Conservation (phyloP, 2,329 filamentous ascomycete species). For the Aspergillus alliaceus region DNA sequence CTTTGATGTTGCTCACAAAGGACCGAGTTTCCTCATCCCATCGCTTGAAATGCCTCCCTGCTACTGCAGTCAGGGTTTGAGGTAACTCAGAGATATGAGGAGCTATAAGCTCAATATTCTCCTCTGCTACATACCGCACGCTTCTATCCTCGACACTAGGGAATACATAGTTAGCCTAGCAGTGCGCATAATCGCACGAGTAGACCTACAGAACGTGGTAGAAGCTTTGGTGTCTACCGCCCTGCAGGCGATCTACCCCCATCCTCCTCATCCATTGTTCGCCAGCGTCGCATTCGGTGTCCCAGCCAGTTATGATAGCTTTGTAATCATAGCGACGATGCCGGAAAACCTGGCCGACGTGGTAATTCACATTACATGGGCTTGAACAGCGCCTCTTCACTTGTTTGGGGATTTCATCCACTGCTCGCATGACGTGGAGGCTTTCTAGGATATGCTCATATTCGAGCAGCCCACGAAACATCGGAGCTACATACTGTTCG, state of each 20-base stretch:
- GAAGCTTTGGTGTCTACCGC: constrained; percentile 67
- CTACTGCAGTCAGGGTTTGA: constrained; percentile 59
- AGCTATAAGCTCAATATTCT: constrained; percentile 70
- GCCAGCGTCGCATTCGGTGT: constrained; percentile 57
- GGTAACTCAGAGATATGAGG: constrained; percentile 54
- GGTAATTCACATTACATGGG: constrained; percentile 58
- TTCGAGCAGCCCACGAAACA: constrained; percentile 55
- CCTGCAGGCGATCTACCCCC: constrained; percentile 60
- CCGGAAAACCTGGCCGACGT: constrained; percentile 78
- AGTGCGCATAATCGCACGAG: constrained; percentile 1
- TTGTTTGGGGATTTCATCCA: constrained; percentile 57
- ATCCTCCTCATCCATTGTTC: constrained; percentile 66
- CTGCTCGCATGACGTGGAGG: constrained; percentile 56
- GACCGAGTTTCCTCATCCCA: constrained; percentile 67
- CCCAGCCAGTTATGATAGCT: constrained; percentile 88
- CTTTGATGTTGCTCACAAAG: constrained; percentile 81
- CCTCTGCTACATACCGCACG: constrained; percentile 74
- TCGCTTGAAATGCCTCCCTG: constrained; percentile 84
- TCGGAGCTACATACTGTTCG: constrained; percentile 65
- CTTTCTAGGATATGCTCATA: constrained; percentile 56
- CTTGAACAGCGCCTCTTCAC: constrained; percentile 36
- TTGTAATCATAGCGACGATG: constrained; percentile 79
- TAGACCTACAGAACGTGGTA: constrained; percentile 81
- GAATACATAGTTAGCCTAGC: constrained; percentile 18
- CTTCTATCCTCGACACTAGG: constrained; percentile 65